Evolutionary conservation across 2,329 filamentous ascomycete species (phyloP), one percentile per base, ranked within the genome.

Genomic region (Fusarium nisikadoi): DNA sequence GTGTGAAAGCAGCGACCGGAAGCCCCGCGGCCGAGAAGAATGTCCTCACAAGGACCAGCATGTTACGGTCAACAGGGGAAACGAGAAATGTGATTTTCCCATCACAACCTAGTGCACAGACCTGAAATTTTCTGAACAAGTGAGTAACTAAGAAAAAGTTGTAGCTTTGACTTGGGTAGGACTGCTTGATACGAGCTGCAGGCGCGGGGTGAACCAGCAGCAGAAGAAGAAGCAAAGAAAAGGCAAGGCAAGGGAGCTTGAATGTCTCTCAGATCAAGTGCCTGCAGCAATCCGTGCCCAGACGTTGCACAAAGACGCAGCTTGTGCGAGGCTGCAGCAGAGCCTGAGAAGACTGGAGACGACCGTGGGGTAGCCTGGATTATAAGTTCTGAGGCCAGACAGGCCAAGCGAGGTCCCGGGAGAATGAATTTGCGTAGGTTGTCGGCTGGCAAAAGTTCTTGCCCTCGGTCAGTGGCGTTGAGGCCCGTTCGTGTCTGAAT

Each of bases 171-270:
- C 33, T 55, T 41, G 49, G 58, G 70, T 77, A 65, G 66, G 65
- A 75, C 70, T 65, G 36, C 72, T 76, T 61, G 70, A 71, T 49
- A 77, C 73, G 75, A 77, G 70, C 66, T 61, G 70, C 63, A 70
- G 70, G 55, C 41, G 46, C 42, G 50, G 70, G 58, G 59, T 64
- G 55, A 57, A 64, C 52, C 43, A 69, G 47, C 29, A 55, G 35
- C 23, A 56, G 23, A 52, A 45, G 23, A 52, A 45, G 39, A 56
- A 56, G 36, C 29, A 56, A 31, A 20, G 53, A 53, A 65, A 42
- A 59, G 56, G 70, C 46, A 63, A 58, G 54, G 52, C 46, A 65
- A 58, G 54, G 52, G 59, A 58, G 59, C 52, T 47, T 66, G 56
- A 49, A 60, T 54, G 58, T 73, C 56, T 62, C 63, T 57, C 23